Percentiles rank a stretch among this genome's conserved stretches.
These are phyloP conservation scores for Pseudogymnoascus sp. DNA, from an alignment of 2,329 filamentous ascomycete species.

Conservation along the genomic window DNA sequence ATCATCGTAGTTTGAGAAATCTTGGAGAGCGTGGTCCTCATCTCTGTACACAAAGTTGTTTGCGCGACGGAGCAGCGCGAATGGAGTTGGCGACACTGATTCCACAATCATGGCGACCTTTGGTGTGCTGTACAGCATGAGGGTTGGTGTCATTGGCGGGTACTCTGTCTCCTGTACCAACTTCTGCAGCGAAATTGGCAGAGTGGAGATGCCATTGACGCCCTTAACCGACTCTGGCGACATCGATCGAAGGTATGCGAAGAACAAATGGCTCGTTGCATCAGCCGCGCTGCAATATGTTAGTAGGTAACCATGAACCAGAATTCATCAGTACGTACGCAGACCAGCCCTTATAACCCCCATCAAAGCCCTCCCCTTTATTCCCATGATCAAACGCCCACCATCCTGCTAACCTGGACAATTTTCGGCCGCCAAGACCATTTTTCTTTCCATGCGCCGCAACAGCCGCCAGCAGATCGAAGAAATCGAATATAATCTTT, in stretches of 20 bases:
- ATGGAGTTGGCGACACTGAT: slow-evolving; percentile 87
- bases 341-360: slow-evolving; percentile 83
- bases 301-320: not conserved
- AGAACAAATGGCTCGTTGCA: slow-evolving; percentile 94
- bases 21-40: slow-evolving; percentile 72
- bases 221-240: slow-evolving; percentile 65
- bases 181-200: slow-evolving; percentile 86
- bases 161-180: slow-evolving; percentile 90
- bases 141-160: slow-evolving; percentile 66
- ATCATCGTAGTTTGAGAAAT: slow-evolving; percentile 83
- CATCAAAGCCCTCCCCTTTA: slow-evolving; percentile 83
- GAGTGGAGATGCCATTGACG: slow-evolving; percentile 68
- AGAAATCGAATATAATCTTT: slow-evolving; percentile 91
- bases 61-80: slow-evolving; percentile 78
- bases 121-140: slow-evolving; percentile 73
- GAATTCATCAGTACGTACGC: slow-evolving; percentile 42
- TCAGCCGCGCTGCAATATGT: slow-evolving; percentile 64
- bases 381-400: slow-evolving; percentile 95
- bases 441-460: slow-evolving; percentile 91
- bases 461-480: slow-evolving; percentile 82
- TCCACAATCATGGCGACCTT: slow-evolving; percentile 97
- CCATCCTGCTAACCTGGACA: slow-evolving; percentile 94
- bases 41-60: slow-evolving; percentile 95
- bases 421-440: slow-evolving; percentile 83
- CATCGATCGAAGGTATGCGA: slow-evolving; percentile 86